Percentiles rank a stretch among this genome's conserved stretches.
Evolutionary conservation across 371 early-diverging fungal species (phyloP).

Genomic region (Quaeritorhiza haematococci): DNA sequence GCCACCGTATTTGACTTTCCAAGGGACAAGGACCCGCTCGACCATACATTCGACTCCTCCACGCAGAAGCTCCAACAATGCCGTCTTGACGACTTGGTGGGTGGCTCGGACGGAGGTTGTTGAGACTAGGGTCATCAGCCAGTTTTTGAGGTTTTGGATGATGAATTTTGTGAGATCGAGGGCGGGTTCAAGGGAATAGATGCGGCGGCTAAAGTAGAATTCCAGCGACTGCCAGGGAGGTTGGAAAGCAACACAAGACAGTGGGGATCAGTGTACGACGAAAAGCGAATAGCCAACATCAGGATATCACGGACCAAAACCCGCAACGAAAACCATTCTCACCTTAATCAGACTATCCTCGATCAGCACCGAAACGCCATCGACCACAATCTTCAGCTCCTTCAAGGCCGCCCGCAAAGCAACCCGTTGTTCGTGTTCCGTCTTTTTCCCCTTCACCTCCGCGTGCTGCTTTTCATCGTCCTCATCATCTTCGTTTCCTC

Average conservation of each 20-base stretch:
- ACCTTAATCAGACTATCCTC: slow-evolving; percentile 15
- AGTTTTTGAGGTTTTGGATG: slow-evolving; percentile 12
- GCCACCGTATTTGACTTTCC: too few species aligned
- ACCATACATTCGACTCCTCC: slow-evolving; percentile 11
- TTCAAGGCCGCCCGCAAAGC: slow-evolving; percentile 7
- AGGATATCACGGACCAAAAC: too few species aligned
- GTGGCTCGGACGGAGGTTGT: background rate
- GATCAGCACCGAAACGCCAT: slow-evolving; percentile 7
- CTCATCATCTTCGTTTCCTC: too few species aligned
- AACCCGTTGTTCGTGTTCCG: too few species aligned
- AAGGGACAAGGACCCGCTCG: too few species aligned
- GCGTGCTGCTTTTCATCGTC: too few species aligned
- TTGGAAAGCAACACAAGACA: background rate
- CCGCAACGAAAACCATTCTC: background rate
- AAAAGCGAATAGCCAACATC: background rate
- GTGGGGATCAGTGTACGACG: background rate
- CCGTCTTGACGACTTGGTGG: slow-evolving; percentile 9
- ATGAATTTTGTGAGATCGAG: slow-evolving; percentile 20
- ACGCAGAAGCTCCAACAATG: slow-evolving; percentile 4
- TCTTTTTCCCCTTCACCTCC: too few species aligned
- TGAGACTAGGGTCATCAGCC: slow-evolving; percentile 7
- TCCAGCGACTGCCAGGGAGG: slow-evolving; percentile 24
- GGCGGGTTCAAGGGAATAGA: slow-evolving; percentile 12
- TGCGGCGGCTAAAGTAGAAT: slow-evolving; percentile 8
- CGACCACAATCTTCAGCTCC: slow-evolving; percentile 6